These are phyloP conservation scores for Sarcodon sp. DNA, from an alignment of 768 basidiomycete genomes.

Conservation along the genomic window DNA sequence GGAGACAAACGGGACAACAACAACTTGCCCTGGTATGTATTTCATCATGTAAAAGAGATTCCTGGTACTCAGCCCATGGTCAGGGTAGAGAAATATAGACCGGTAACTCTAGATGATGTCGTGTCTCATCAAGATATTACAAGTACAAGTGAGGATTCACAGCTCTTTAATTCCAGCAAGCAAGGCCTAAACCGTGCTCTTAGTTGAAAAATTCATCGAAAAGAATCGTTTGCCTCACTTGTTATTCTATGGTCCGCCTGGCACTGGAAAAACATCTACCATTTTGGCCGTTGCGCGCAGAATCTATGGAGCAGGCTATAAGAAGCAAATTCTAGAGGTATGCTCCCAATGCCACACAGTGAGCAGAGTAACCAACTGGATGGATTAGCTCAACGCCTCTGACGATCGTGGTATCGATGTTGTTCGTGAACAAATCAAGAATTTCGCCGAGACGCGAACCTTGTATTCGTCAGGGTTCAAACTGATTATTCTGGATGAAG, in stretches of 20 bases:
- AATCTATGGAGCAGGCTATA: constrained; percentile 79
- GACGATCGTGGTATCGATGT: constrained; percentile 99
- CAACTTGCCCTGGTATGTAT: constrained; percentile 70
- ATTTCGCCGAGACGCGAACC: constrained; percentile 93
- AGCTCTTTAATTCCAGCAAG: neutral
- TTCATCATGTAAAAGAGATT: constrained; percentile 1
- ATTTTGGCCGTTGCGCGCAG: constrained; percentile 91
- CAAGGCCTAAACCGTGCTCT: constrained; percentile 3
- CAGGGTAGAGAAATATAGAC: constrained; percentile 98
- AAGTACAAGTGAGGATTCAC: constrained; percentile 60
- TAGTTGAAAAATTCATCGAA: constrained; percentile 95
- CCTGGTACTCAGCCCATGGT: constrained; percentile 1
- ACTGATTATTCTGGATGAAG: constrained; percentile 95
- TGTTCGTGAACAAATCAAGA: constrained; percentile 97
- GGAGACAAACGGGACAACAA: constrained; percentile 35
- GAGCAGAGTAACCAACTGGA: constrained; percentile 2
- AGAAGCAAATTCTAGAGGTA: constrained; percentile 92
- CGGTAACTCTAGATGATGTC: constrained; percentile 83
- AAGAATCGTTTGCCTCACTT: constrained; percentile 91
- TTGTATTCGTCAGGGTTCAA: constrained; percentile 90
- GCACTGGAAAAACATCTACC: constrained; percentile 96
- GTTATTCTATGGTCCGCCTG: constrained; percentile 95
- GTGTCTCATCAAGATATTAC: constrained; percentile 97
- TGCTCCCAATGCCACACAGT: constrained; percentile 6
- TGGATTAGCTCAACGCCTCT: constrained; percentile 79